A percentile compares a stretch with the other conserved stretches of the same genome.
Evolutionary conservation across 1,139 yeast species (phyloP).

Genomic region (Blastobotrys raffinosifermentans): DNA sequence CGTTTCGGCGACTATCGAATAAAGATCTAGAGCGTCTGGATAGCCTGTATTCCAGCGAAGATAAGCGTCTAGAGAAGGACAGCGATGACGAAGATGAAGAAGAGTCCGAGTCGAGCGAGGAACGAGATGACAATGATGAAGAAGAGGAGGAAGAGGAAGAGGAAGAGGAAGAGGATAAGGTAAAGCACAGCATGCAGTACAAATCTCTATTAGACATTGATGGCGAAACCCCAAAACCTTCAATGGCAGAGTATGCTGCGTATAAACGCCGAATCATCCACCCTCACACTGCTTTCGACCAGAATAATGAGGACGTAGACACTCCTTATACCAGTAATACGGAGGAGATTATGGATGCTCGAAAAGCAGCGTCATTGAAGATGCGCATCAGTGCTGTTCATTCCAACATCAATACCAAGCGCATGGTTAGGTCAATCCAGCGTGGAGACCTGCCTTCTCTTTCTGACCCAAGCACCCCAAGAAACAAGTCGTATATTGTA

Average conservation of each 20-base stretch:
- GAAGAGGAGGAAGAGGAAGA: slow-evolving; percentile 15
- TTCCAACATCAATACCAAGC: slow-evolving; percentile 43
- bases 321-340: slow-evolving; percentile 67
- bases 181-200: slow-evolving; percentile 19
- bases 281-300: slow-evolving; percentile 35
- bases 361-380: slow-evolving; percentile 55
- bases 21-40: background rate
- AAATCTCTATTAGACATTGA: slow-evolving; percentile 36
- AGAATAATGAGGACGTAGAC: slow-evolving; percentile 19
- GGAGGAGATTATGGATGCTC: slow-evolving; percentile 63
- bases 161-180: slow-evolving; percentile 6
- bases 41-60: background rate
- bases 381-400: slow-evolving; percentile 59
- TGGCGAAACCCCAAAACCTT: slow-evolving; percentile 31
- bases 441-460: slow-evolving; percentile 63
- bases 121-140: slow-evolving; percentile 17
- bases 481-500: slow-evolving; percentile 64
- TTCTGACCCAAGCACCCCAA: slow-evolving; percentile 35
- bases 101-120: slow-evolving; percentile 11
- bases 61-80: slow-evolving; percentile 15
- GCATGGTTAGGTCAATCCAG: slow-evolving; percentile 63
- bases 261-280: slow-evolving; percentile 41
- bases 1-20: background rate
- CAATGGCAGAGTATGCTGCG: slow-evolving; percentile 44
- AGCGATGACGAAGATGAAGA: slow-evolving; percentile 14